These are phyloP conservation scores for Arabidopsis hybrid DNA, from an alignment of 441 rosid species.

Conservation along the genomic window DNA sequence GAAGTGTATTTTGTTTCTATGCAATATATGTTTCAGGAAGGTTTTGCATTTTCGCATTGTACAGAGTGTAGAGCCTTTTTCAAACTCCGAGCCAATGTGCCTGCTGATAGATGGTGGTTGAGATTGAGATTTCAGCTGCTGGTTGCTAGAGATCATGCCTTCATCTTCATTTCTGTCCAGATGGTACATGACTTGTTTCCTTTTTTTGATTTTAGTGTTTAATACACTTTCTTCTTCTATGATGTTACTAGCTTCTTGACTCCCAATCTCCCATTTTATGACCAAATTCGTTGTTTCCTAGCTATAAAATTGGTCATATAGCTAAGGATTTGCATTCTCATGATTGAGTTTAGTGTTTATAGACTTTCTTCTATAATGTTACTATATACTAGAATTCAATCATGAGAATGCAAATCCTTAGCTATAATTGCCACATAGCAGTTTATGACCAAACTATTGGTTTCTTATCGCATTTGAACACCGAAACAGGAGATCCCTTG, in stretches of 20 bases:
- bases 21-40: constrained; percentile 73
- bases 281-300: no score
- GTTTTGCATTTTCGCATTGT: constrained; percentile 99
- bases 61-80: constrained; percentile 98
- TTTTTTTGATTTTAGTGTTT: not conserved
- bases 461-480: constrained; percentile 2
- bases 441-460: not conserved
- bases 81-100: constrained; percentile 92
- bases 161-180: constrained; percentile 94
- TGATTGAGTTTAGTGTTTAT: not conserved
- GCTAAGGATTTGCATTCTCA: no score
- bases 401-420: constrained; percentile 6
- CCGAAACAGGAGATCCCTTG: not conserved
- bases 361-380: not conserved
- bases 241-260: not conserved
- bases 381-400: not conserved
- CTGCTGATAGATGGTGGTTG: constrained; percentile 99
- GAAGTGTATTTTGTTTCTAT: constrained; percentile 11
- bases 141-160: constrained; percentile 95
- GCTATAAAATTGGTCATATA: no score
- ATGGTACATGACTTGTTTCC: constrained; percentile 65
- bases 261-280: not conserved
- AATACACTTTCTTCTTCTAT: not conserved
- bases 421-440: not conserved
- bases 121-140: constrained; percentile 98